A percentile compares a stretch with the other conserved stretches of the same genome.
These are phyloP conservation scores for Rhodofomes roseus DNA, from an alignment of 1,284 basidiomycete genomes.

Conservation along the genomic window DNA sequence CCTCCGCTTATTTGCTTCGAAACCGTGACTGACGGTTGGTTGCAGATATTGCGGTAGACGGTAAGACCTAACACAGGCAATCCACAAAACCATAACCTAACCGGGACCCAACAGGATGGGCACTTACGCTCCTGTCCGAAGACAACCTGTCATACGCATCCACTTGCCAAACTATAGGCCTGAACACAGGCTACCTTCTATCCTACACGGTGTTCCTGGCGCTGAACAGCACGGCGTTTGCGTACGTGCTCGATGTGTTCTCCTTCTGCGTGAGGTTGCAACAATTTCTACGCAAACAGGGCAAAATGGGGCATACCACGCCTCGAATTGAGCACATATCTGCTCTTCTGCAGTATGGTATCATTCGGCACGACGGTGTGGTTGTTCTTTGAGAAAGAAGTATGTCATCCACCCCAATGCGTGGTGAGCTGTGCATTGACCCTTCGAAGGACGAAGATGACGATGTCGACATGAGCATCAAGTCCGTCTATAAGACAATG, in stretches of 20 bases:
- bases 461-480: constrained; percentile 86
- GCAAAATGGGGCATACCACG: constrained; percentile 85
- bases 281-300: constrained; percentile 31
- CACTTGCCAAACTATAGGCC: constrained; percentile 96
- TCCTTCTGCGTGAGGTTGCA: constrained; percentile 4
- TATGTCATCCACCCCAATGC: constrained; percentile 24
- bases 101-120: constrained; percentile 69
- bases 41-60: constrained; percentile 95
- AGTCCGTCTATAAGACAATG: constrained; percentile 90
- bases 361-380: constrained; percentile 86
- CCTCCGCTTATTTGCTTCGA: background rate
- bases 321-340: constrained; percentile 78
- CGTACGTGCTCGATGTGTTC: constrained; percentile 46
- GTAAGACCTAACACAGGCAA: constrained; percentile 31
- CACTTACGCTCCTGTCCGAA: constrained; percentile 91
- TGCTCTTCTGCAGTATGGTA: constrained; percentile 83
- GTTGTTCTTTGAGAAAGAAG: constrained; percentile 92
- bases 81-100: background rate
- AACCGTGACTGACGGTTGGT: constrained; percentile 5
- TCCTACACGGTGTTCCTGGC: constrained; percentile 98
- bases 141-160: constrained; percentile 96
- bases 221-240: constrained; percentile 92
- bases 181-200: constrained; percentile 95
- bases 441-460: constrained; percentile 63
- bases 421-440: background rate